Conservation (phyloP, 306 rosid genomes). For the Castanospermum australe region DNA sequence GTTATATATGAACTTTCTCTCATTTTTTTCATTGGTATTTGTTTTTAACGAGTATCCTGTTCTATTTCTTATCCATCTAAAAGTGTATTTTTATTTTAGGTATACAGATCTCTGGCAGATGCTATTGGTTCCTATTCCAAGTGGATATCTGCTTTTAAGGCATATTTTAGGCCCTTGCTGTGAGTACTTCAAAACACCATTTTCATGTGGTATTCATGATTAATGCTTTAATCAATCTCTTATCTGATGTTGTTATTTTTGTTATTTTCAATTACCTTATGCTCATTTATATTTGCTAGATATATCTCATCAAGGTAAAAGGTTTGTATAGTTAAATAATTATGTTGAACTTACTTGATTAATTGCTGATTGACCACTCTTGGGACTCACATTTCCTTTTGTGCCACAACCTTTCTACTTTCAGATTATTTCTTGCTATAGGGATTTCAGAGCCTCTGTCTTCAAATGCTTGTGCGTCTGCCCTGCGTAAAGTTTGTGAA, state of each 20-base stretch:
- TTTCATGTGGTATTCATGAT: slow-evolving; percentile 20
- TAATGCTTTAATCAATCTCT: not conserved
- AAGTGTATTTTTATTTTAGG: slow-evolving; percentile 53
- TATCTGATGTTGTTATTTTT: not conserved
- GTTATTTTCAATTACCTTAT: not conserved
- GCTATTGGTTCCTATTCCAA: slow-evolving; percentile 89
- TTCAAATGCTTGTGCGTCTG: slow-evolving; percentile 82
- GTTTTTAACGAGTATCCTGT: slow-evolving; percentile 25
- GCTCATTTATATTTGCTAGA: slow-evolving; percentile 12
- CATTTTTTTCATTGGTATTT: slow-evolving; percentile 30
- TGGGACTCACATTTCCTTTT: slow-evolving; percentile 23
- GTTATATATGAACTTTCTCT: slow-evolving; percentile 31
- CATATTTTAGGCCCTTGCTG: slow-evolving; percentile 76
- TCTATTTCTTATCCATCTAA: slow-evolving; percentile 26
- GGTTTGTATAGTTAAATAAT: slow-evolving; percentile 3
- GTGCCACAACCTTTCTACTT: slow-evolving; percentile 38
- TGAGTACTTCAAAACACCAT: slow-evolving; percentile 44
- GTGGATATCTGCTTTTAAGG: slow-evolving; percentile 77
- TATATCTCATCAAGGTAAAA: not conserved
- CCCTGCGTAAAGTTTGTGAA: slow-evolving; percentile 91
- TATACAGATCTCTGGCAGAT: slow-evolving; percentile 88
- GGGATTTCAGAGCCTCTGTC: slow-evolving; percentile 85
- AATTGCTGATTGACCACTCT: slow-evolving; percentile 25
- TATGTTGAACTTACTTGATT: slow-evolving; percentile 15
- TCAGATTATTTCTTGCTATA: slow-evolving; percentile 88